phyloP scores from a whole-genome alignment of 1,139 yeast species.

The Kluyveromyces sp. region DNA sequence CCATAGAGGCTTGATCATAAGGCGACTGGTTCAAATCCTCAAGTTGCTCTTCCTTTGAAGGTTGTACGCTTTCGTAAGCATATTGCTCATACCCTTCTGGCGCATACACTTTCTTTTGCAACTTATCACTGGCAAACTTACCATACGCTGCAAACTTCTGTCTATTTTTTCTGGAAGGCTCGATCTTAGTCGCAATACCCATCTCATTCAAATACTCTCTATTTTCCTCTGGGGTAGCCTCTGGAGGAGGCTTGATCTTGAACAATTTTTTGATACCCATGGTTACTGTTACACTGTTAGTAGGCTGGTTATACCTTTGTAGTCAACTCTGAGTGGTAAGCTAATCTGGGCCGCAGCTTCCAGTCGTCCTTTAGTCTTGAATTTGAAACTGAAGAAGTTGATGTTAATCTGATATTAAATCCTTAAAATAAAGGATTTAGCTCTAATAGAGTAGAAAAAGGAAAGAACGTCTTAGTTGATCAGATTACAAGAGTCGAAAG shows the following conservation, averaged over 20 bases:
- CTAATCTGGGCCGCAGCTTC: too few species aligned
- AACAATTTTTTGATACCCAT: constrained; percentile 44
- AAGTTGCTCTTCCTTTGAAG: constrained; percentile 1
- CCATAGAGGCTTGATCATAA: constrained; percentile 11
- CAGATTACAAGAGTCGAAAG: too few species aligned
- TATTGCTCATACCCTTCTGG: constrained; percentile 39
- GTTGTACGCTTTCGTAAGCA: constrained; percentile 18
- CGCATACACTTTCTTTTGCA: constrained; percentile 37
- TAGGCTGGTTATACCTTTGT: too few species aligned
- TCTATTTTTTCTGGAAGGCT: constrained; percentile 35
- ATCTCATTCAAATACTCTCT: constrained; percentile 44
- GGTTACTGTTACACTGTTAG: too few species aligned
- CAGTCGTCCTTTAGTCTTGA: neutral
- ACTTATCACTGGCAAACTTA: constrained; percentile 48
- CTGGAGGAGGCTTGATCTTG: constrained; percentile 47
- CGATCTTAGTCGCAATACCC: constrained; percentile 47
- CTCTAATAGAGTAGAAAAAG: too few species aligned
- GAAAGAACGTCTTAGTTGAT: too few species aligned
- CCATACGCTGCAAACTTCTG: constrained; percentile 63
- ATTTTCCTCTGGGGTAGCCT: constrained; percentile 53
- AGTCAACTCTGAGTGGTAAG: too few species aligned
- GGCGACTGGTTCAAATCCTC: constrained; percentile 22
- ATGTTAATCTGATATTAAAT: too few species aligned
- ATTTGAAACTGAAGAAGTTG: too few species aligned
- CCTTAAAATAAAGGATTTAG: too few species aligned